Percentiles rank a stretch among this genome's conserved stretches.
These are phyloP conservation scores for Zancudomyces culisetae DNA, from an alignment of 371 early-diverging fungal species.

Conservation along the genomic window DNA sequence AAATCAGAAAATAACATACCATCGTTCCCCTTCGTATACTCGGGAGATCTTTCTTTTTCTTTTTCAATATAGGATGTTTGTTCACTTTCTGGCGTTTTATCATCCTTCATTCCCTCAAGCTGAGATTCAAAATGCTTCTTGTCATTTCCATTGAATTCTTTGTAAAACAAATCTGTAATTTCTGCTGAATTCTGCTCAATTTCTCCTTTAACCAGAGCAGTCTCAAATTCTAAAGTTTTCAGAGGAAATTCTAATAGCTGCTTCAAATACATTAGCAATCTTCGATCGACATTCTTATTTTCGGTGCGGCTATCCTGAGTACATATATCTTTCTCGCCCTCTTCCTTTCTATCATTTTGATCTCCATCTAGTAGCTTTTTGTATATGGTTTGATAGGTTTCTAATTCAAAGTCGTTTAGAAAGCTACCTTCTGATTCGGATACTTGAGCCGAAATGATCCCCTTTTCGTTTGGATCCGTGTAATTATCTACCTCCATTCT, in stretches of 20 bases:
- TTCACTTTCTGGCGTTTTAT: neutral
- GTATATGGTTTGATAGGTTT: neutral
- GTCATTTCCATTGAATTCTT: neutral
- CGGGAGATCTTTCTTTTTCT: neutral
- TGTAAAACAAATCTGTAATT: neutral
- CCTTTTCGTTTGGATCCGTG: too few relatives aligned
- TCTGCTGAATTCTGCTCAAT: neutral
- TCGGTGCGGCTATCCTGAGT: neutral
- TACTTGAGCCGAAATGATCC: too few relatives aligned
- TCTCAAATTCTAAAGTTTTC: neutral
- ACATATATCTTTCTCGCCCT: neutral
- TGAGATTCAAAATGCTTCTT: neutral
- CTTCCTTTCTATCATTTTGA: neutral
- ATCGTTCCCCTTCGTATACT: neutral
- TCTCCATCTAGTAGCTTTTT: neutral
- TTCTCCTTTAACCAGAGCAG: neutral
- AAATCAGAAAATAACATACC: neutral
- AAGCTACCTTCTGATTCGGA: neutral
- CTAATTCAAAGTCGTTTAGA: neutral
- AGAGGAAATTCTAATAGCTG: constrained; percentile 1
- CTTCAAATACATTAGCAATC: neutral
- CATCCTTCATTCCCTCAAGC: neutral
- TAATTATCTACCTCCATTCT: too few relatives aligned
- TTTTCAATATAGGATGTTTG: neutral
- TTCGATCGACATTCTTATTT: neutral